Percentiles rank a stretch among this genome's conserved stretches.
Evolutionary conservation across 2,329 filamentous ascomycete genomes (phyloP).

Genomic region (Ascochyta pisi): DNA sequence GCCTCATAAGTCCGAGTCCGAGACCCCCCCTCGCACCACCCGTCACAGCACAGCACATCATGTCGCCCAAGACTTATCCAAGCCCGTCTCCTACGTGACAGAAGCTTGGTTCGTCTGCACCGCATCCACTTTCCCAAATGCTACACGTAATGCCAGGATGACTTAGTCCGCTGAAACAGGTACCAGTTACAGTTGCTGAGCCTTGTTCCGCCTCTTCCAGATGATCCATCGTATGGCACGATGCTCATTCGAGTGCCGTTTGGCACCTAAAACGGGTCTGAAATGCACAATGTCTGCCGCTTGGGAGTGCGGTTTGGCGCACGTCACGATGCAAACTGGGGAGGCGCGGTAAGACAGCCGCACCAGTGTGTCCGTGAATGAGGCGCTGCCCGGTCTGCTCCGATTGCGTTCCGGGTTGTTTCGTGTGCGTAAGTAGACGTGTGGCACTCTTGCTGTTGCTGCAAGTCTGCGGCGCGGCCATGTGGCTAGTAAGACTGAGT

Average conservation of each 20-base stretch:
- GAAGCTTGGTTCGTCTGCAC: constrained; percentile 12
- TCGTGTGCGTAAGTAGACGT: not conserved
- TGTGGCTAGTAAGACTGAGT: not conserved
- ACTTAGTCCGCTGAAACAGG: constrained; percentile 8
- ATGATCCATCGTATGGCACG: not conserved
- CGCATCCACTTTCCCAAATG: not conserved
- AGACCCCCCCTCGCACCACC: not conserved
- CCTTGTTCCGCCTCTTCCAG: not conserved
- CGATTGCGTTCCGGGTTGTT: not conserved
- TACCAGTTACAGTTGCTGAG: constrained; percentile 7
- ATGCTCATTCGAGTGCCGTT: constrained; percentile 12
- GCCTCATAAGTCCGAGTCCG: constrained; percentile 2
- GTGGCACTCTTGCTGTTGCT: not conserved
- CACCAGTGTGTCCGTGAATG: constrained; percentile 4
- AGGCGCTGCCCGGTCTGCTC: not conserved
- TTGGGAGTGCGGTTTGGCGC: constrained; percentile 6
- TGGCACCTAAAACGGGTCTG: constrained; percentile 3
- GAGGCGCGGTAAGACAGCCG: not conserved
- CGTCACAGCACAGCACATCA: not conserved
- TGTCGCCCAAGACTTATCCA: constrained; percentile 1
- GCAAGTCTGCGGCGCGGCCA: not conserved
- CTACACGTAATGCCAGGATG: not conserved
- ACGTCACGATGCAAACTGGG: constrained; percentile 1
- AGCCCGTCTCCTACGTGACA: constrained; percentile 15
- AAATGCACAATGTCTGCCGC: not conserved